Evolutionary conservation across 768 basidiomycete species (phyloP).

Genomic region (Boletales sp.): DNA sequence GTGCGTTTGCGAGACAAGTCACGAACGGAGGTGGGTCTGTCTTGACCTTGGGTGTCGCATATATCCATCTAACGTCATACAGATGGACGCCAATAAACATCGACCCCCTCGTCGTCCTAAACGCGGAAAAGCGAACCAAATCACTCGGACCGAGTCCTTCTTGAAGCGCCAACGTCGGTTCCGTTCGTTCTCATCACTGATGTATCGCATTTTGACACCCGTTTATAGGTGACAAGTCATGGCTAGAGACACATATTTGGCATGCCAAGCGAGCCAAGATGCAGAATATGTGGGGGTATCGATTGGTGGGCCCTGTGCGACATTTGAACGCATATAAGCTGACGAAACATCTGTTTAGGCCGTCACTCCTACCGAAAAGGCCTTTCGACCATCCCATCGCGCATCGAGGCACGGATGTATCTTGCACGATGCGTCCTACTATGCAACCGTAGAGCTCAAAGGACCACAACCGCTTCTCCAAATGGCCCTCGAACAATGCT

Average conservation of each 20-base stretch:
- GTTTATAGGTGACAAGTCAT: constrained; percentile 70
- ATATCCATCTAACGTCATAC: constrained; percentile 32
- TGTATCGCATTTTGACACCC: neutral
- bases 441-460: constrained; percentile 67
- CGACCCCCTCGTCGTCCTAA: constrained; percentile 48
- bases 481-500: constrained; percentile 48
- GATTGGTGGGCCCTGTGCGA: constrained; percentile 51
- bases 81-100: constrained; percentile 55
- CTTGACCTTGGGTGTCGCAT: neutral
- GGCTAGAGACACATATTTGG: constrained; percentile 97
- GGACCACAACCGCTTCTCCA: constrained; percentile 58
- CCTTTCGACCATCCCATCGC: constrained; percentile 87
- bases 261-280: constrained; percentile 97
- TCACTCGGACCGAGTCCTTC: constrained; percentile 58
- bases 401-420: constrained; percentile 84
- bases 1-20: constrained; percentile 80
- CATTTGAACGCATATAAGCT: too few relatives aligned
- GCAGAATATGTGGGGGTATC: constrained; percentile 89
- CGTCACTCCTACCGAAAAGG: constrained; percentile 83
- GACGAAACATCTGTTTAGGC: constrained; percentile 44
- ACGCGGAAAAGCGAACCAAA: constrained; percentile 56
- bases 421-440: constrained; percentile 88
- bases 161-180: constrained; percentile 69
- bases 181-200: neutral
- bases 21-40: constrained; percentile 61